Evolutionary conservation across 2,329 filamentous ascomycete species (phyloP).

Genomic region (Colletotrichum lupini): DNA sequence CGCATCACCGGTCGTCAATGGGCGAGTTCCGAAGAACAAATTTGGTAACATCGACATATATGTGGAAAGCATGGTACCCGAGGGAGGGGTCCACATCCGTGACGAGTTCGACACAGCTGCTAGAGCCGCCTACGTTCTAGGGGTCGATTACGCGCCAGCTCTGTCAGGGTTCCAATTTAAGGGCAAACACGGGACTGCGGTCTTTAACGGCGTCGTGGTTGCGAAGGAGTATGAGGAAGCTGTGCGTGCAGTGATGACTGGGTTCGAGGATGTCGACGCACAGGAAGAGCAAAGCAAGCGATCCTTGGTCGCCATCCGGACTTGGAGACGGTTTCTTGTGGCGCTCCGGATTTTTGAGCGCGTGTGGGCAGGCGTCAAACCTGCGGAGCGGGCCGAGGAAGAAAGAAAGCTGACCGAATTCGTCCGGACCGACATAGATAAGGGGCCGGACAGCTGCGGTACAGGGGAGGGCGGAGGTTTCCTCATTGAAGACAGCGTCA

Average conservation of each 20-base stretch:
- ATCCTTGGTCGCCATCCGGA: constrained; percentile 77
- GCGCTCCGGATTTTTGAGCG: constrained; percentile 80
- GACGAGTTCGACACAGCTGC: constrained; percentile 64
- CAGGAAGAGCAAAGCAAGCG: constrained; percentile 76
- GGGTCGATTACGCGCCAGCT: constrained; percentile 88
- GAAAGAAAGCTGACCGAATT: constrained; percentile 36
- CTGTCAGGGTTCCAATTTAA: constrained; percentile 91
- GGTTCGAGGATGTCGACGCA: constrained; percentile 73
- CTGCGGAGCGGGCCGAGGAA: constrained; percentile 55
- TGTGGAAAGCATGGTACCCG: constrained; percentile 89
- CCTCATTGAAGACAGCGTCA: background rate
- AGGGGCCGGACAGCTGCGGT: background rate
- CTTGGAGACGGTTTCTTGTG: constrained; percentile 77
- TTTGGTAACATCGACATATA: constrained; percentile 96
- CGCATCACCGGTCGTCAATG: constrained; percentile 79
- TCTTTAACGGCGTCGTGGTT: constrained; percentile 82
- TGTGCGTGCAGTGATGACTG: constrained; percentile 74
- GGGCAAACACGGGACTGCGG: constrained; percentile 85
- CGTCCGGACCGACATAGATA: background rate
- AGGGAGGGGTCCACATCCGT: constrained; percentile 79
- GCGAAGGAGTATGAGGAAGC: constrained; percentile 78
- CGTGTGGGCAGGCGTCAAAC: constrained; percentile 70
- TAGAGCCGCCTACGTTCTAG: constrained; percentile 78
- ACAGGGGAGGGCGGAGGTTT: constrained; percentile 4
- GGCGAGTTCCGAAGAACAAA: constrained; percentile 86